These are phyloP conservation scores for Alternaria ventricosa DNA, from an alignment of 2,329 filamentous ascomycete species.

Conservation along the genomic window DNA sequence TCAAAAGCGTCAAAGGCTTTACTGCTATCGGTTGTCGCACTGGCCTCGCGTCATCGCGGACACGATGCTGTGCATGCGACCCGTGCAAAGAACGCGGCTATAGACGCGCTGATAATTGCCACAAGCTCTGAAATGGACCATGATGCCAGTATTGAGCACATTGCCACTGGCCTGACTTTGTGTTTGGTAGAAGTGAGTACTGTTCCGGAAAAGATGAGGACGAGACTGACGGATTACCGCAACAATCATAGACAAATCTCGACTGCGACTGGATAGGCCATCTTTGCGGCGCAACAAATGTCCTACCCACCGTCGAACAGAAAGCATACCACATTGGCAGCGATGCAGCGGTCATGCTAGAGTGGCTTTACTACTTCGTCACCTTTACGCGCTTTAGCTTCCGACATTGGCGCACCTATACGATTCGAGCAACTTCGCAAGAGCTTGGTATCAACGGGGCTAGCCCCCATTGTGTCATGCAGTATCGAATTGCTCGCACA, in stretches of 20 bases:
- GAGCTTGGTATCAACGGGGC: conserved; percentile 2
- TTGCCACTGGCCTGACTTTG: neutral
- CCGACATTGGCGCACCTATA: conserved; percentile 18
- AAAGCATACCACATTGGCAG: neutral
- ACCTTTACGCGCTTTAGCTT: conserved; percentile 12
- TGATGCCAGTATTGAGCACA: neutral
- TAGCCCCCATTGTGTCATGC: neutral
- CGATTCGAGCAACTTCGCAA: neutral
- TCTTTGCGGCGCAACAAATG: neutral
- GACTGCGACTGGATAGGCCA: neutral
- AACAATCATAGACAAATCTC: neutral
- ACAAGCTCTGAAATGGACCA: neutral
- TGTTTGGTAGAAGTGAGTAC: neutral
- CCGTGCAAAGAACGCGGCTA: neutral
- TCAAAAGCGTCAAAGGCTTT: neutral
- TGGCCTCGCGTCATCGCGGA: neutral
- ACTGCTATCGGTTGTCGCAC: neutral
- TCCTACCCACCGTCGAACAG: neutral
- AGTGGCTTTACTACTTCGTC: conserved; percentile 15
- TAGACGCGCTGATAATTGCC: neutral
- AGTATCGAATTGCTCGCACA: neutral
- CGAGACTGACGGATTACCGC: neutral
- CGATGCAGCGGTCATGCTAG: neutral
- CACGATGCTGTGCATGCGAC: neutral
- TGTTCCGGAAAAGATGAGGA: neutral